A percentile compares a stretch with the other conserved stretches of the same genome.
phyloP scores from a whole-genome alignment of 768 basidiomycete species.

The Suillus decipiens region DNA sequence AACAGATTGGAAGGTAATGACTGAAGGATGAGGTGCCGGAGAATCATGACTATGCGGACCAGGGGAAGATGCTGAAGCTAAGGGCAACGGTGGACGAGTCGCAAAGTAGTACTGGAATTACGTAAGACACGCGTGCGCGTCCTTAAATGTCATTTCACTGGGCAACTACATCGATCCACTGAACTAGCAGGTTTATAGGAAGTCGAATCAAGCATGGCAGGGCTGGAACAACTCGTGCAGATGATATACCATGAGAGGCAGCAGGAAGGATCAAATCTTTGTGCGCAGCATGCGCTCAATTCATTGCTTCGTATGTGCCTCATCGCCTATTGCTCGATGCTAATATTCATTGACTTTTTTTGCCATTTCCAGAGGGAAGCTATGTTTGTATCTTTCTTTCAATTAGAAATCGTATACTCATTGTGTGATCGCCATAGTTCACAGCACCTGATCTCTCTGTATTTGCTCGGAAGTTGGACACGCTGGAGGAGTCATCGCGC shows the following conservation, averaged over 20 bases:
- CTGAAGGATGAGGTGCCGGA: slow-evolving; percentile 17
- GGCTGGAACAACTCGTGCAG: slow-evolving; percentile 52
- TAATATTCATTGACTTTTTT: slow-evolving; percentile 37
- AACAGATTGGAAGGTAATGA: slow-evolving; percentile 10
- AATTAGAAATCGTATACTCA: slow-evolving; percentile 6
- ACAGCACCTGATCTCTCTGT: slow-evolving; percentile 76
- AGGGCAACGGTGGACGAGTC: not conserved
- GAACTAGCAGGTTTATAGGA: slow-evolving; percentile 12
- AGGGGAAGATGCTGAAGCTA: slow-evolving; percentile 7
- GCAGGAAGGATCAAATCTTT: slow-evolving; percentile 77
- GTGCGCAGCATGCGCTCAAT: slow-evolving; percentile 87
- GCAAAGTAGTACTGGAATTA: slow-evolving; percentile 18
- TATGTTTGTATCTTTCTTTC: slow-evolving; percentile 41
- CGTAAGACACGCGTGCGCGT: slow-evolving; percentile 36
- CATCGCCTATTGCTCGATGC: slow-evolving; percentile 11
- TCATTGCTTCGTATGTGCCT: slow-evolving; percentile 62
- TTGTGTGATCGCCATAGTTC: slow-evolving; percentile 50
- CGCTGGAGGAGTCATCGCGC: slow-evolving; percentile 50
- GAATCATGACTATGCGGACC: slow-evolving; percentile 20
- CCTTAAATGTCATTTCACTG: slow-evolving; percentile 14
- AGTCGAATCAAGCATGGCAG: slow-evolving; percentile 47
- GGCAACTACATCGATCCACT: slow-evolving; percentile 15
- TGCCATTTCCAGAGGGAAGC: slow-evolving; percentile 40
- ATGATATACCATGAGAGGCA: slow-evolving; percentile 81
- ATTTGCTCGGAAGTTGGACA: slow-evolving; percentile 70